Percentiles rank a stretch among this genome's conserved stretches.
Conservation (phyloP, 306 rosid species). For the Oxytropis ochrocephala region DNA sequence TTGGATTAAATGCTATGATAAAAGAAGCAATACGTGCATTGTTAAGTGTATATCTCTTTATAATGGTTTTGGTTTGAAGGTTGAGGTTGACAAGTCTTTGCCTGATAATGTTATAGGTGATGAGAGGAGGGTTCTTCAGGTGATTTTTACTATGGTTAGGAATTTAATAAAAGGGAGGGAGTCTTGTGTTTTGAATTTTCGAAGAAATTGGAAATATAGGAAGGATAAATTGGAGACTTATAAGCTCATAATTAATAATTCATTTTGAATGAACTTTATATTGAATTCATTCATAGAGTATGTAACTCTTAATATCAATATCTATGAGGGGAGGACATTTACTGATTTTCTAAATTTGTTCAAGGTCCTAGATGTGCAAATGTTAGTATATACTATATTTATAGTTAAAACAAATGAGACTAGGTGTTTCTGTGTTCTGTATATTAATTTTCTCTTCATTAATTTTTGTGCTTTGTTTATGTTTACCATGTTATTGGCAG, state of each 20-base stretch:
- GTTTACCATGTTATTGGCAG: constrained; percentile 29
- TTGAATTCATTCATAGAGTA: too few relatives aligned
- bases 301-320: too few relatives aligned
- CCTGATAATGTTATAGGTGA: constrained; percentile 75
- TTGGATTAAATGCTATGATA: constrained; percentile 55
- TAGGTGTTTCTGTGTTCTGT: background rate
- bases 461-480: background rate
- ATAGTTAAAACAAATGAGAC: background rate
- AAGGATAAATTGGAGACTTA: constrained; percentile 67
- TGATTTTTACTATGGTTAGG: constrained; percentile 79
- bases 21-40: constrained; percentile 75
- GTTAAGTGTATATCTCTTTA: constrained; percentile 58
- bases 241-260: too few relatives aligned
- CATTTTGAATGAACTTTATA: too few relatives aligned
- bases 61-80: constrained; percentile 49
- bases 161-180: constrained; percentile 47
- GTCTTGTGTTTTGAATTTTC: constrained; percentile 44
- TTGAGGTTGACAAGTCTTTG: constrained; percentile 68
- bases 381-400: background rate
- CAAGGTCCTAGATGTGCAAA: background rate
- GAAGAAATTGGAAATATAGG: constrained; percentile 58
- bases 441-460: background rate
- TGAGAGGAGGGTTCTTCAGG: constrained; percentile 83
- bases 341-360: background rate
- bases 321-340: too few relatives aligned